Percentiles rank a stretch among this genome's conserved stretches.
Evolutionary conservation across 2,329 filamentous ascomycete species (phyloP).

Genomic region (Metarhizium guizhouense): DNA sequence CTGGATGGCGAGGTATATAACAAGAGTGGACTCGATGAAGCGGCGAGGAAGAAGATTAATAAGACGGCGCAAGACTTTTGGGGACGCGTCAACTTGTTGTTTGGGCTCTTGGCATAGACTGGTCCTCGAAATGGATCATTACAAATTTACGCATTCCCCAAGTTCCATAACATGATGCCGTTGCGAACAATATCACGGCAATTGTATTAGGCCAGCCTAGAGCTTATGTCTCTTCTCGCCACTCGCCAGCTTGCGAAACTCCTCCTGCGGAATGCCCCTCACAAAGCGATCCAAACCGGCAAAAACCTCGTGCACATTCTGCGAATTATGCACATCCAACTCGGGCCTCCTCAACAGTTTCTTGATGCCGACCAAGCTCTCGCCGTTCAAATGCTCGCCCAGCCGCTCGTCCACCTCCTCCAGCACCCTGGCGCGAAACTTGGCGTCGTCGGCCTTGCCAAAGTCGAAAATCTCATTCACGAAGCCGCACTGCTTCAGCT

Average conservation of each 20-base stretch:
- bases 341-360: conserved; percentile 68
- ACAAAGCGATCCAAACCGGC: conserved; percentile 74
- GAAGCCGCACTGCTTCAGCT: conserved; percentile 69
- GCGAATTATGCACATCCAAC: conserved; percentile 60
- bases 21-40: conserved; percentile 39
- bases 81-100: conserved; percentile 72
- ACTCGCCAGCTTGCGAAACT: conserved; percentile 76
- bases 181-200: not conserved
- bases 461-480: conserved; percentile 72
- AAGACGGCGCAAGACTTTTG: conserved; percentile 69
- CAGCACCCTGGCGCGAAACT: conserved; percentile 64
- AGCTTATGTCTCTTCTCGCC: conserved; percentile 95
- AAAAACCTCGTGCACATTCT: conserved; percentile 80
- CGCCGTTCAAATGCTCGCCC: conserved; percentile 69
- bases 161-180: not conserved
- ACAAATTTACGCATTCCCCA: not conserved
- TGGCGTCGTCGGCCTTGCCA: conserved; percentile 51
- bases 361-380: conserved; percentile 79
- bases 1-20: conserved; percentile 38
- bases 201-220: conserved; percentile 29
- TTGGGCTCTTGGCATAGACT: conserved; percentile 57
- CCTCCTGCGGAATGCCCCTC: conserved; percentile 72
- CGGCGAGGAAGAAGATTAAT: conserved; percentile 41
- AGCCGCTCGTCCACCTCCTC: conserved; percentile 73
- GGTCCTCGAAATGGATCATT: not conserved